Base-by-base conservation (phyloP, 495 filamentous ascomycete genomes). In the Tuber borchii region DNA sequence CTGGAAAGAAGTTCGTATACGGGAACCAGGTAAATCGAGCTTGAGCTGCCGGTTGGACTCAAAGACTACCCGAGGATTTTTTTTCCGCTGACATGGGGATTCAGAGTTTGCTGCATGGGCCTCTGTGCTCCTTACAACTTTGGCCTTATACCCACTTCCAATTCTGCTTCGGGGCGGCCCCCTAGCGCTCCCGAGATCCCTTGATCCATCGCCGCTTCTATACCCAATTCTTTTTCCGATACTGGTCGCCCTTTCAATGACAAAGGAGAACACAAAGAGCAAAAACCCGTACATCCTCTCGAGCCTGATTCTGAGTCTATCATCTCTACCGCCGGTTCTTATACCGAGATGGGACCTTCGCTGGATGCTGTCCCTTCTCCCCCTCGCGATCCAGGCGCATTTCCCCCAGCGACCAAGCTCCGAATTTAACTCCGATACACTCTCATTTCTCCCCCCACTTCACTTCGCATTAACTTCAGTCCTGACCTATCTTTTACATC, bases 191-290 rank as follows among this genome's bases (percentile, higher is more conserved):
- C 78, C 81, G n/a, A 74, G 71, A 31, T 83, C 87, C 40, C 97
- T 98, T 83, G 95, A 99, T 81, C 95, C 93, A 2, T 95, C 95
- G 22, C 93, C 95, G 9, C 85, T 98, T 14, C 86, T 99, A 31
- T 99, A 98, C 80, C 96, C 95, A 2, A 86, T 90, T 1, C 78
- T 91, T 0, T 86, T 97, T 12, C 93, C 95, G 2, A 80, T 95
- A 12, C 86, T 93, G 31, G 90, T 97, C 48, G 91, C 95, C 6
- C 83, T 95, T 8, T 91, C 93, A 22, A 86, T 97, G n/a, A 87
- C 89, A 40, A 86, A 87, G 34, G 85, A 87, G 70, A 86, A 86
- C 45, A 79, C 87, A 37, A 85, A 85, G 16, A 83, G 90, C 12
- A 68, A 34, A 37, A 82, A 82, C 51, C 73, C 75, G 16, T 82